These are phyloP conservation scores for Globisporangium nodosum DNA, from an alignment of 352 stramenopile species.

Conservation along the genomic window DNA sequence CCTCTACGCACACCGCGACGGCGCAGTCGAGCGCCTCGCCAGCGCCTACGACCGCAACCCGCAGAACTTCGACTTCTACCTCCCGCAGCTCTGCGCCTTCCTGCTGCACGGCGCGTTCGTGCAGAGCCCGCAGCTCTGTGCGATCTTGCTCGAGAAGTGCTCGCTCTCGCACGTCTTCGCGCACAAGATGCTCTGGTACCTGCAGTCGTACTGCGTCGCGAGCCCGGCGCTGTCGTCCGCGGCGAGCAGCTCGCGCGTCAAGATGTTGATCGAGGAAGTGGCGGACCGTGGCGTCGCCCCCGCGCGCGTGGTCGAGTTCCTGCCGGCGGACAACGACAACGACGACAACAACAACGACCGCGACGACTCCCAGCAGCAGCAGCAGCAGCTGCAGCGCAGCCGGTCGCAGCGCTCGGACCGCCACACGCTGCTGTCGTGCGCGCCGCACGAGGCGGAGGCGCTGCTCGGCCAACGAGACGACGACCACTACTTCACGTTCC, in stretches of 20 bases:
- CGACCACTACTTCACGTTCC: slow-evolving; percentile 68
- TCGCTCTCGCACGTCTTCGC: slow-evolving; percentile 81
- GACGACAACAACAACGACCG: slow-evolving; percentile 14
- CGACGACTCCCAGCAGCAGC: slow-evolving; percentile 13
- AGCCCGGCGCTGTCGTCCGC: slow-evolving; percentile 55
- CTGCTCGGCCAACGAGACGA: slow-evolving; percentile 39
- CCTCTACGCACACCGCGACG: slow-evolving; percentile 77
- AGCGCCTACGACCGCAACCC: slow-evolving; percentile 51
- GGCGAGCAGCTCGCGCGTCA: slow-evolving; percentile 48
- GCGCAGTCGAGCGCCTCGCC: slow-evolving; percentile 45
- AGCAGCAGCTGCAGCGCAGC: slow-evolving; percentile 1
- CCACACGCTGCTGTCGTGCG: slow-evolving; percentile 17
- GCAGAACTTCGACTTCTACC: slow-evolving; percentile 77
- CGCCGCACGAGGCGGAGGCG: slow-evolving; percentile 42
- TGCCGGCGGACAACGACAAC: slow-evolving; percentile 5
- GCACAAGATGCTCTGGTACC: slow-evolving; percentile 82
- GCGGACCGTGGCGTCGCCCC: slow-evolving; percentile 43
- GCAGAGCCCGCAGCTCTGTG: slow-evolving; percentile 54
- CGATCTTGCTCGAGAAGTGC: slow-evolving; percentile 76
- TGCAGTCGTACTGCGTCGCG: slow-evolving; percentile 71
- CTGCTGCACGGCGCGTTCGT: slow-evolving; percentile 65
- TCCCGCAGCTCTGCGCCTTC: slow-evolving; percentile 81
- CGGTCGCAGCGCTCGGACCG: slow-evolving; percentile 6
- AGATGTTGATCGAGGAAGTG: slow-evolving; percentile 81
- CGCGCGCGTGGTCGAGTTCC: slow-evolving; percentile 36